Evolutionary conservation across 148 eudicot species (phyloP), one percentile per base, ranked within the genome.

Genomic region (Vaccinium myrtillus): DNA sequence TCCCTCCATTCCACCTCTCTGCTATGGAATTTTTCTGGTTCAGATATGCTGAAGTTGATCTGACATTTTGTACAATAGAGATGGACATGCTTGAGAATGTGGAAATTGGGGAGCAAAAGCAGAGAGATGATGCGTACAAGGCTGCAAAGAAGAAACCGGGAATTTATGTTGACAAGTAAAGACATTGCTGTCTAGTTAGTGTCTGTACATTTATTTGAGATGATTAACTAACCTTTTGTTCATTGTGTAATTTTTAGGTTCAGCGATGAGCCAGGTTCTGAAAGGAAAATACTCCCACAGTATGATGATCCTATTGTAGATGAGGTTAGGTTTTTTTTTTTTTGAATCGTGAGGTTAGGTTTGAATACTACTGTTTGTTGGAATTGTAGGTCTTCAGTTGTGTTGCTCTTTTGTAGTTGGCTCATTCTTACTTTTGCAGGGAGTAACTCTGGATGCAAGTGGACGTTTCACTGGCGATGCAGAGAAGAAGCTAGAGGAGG

Each of bases 51-150:
- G 87, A 83, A 84, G 87, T 84, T 79, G 88, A 88, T 86, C 25
- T 87, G 85, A 86, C 83, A 84, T 86, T 84, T 82, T 88, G 81
- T 90, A 55, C 88, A 77, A 81, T 91, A 95, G 98, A 93, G 83
- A 84, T 92, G 89, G 99, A 97, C 85, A 91, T 95, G 95, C 98
- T 97, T 86, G 99, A 97, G 88, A 97, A 97, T 91, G 95, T 93
- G 85, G 99, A 97, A 92, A 94, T 97, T 75, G 96, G 99, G 76
- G 99, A 97, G 89, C 99, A 97, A 85, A 97, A 95, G 89, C 92
- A 87, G 85, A 95, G 99, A 88, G 88, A 90, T 86, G 98, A 95
- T 69, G 99, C 99, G 83, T 97, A 97, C 82, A 92, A 90, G 87
- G 94, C 98, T 83, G 93, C 98, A 82, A 97, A 97, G 93, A 95